phyloP scores from a whole-genome alignment of 73 alveolate species.

The Tetrahymena thermophila region DNA sequence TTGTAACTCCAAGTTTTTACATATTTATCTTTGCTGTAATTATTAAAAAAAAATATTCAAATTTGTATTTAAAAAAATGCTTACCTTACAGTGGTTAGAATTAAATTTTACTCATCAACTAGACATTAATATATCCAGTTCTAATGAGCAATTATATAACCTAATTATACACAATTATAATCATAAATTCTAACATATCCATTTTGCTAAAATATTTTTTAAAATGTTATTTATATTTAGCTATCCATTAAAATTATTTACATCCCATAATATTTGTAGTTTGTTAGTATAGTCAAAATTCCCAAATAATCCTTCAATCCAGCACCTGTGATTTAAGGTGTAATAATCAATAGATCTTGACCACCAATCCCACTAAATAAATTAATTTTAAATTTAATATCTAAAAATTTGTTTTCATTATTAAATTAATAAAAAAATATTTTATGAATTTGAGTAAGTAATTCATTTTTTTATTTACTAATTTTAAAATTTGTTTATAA shows the following conservation, averaged over 20 bases:
- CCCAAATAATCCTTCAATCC: background rate
- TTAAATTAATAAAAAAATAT: too few relatives aligned
- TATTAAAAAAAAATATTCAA: background rate
- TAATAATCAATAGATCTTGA: background rate
- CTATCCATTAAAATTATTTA: too few relatives aligned
- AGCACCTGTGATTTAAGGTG: background rate
- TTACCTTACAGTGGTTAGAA: background rate
- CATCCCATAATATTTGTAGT: background rate
- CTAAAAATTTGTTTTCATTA: too few relatives aligned
- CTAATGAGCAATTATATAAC: background rate
- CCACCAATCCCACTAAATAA: background rate
- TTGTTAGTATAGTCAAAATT: background rate
- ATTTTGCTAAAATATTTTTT: background rate
- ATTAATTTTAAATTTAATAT: too few relatives aligned
- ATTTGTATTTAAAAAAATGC: background rate
- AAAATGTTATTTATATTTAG: background rate
- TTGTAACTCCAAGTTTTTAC: background rate
- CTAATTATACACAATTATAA: background rate
- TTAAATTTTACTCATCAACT: background rate
- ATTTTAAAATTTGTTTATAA: too few relatives aligned
- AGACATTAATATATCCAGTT: background rate
- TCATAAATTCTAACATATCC: background rate
- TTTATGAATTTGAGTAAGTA: too few relatives aligned
- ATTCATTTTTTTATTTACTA: too few relatives aligned
- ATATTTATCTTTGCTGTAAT: background rate